phyloP scores from a whole-genome alignment of 441 rosid species.

The Pelargonium myrrhifolium region DNA sequence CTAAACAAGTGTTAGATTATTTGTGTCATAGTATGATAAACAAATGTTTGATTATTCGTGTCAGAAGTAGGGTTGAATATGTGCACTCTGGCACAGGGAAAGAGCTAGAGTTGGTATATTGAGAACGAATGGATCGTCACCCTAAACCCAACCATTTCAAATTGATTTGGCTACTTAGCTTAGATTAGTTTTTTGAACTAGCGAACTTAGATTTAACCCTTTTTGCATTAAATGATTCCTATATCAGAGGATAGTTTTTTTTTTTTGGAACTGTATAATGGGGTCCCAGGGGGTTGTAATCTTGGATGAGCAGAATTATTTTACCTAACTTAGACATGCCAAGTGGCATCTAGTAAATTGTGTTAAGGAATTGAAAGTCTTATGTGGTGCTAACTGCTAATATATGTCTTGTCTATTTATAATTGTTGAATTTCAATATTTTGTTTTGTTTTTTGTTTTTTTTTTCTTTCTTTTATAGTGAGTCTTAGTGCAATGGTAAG shows the following conservation, averaged over 20 bases:
- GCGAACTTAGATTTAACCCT: neutral
- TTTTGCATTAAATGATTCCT: neutral
- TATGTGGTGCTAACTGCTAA: neutral
- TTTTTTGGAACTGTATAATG: neutral
- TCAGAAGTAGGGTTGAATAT: no score
- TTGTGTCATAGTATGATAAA: no score
- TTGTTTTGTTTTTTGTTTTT: no score
- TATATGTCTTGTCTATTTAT: neutral
- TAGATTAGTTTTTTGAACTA: neutral
- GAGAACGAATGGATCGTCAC: no score
- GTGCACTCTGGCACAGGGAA: no score
- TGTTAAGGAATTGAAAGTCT: neutral
- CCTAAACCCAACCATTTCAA: no score
- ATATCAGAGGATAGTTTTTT: neutral
- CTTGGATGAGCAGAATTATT: neutral
- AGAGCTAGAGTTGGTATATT: no score
- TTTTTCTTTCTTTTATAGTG: no score
- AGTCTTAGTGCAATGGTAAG: no score
- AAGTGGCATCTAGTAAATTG: neutral
- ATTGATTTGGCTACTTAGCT: neutral
- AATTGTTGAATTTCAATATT: slow-evolving; percentile 1
- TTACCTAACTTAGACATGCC: slow-evolving; percentile 4
- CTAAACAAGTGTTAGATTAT: no score
- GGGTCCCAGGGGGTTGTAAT: neutral
- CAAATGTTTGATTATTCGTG: no score